These are phyloP conservation scores for Byssochlamys sp. DNA, from an alignment of 2,329 filamentous ascomycete genomes.

Conservation along the genomic window DNA sequence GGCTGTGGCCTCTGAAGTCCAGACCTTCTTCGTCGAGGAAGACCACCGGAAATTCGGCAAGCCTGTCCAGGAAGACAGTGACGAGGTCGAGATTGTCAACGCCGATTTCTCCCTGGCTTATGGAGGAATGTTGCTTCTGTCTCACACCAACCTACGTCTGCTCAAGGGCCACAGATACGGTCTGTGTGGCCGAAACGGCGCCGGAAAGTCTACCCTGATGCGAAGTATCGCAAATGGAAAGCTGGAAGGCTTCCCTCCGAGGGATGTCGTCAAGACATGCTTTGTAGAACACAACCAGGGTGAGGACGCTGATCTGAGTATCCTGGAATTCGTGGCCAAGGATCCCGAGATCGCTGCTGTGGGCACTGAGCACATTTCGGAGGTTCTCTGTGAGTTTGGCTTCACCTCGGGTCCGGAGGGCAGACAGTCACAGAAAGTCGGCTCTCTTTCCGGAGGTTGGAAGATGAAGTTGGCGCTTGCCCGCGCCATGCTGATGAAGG, in stretches of 20 bases:
- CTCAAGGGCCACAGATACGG: constrained; percentile 96
- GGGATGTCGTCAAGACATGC: constrained; percentile 85
- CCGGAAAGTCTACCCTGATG: constrained; percentile 98
- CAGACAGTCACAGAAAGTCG: constrained; percentile 78
- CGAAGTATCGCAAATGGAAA: constrained; percentile 90
- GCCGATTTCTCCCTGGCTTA: constrained; percentile 96
- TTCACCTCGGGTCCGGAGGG: constrained; percentile 86
- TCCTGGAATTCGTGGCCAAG: constrained; percentile 83
- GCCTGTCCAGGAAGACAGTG: constrained; percentile 77
- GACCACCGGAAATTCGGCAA: constrained; percentile 79
- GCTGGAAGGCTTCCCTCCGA: constrained; percentile 88
- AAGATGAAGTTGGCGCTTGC: constrained; percentile 99
- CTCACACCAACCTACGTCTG: constrained; percentile 86
- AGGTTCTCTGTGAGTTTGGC: constrained; percentile 80
- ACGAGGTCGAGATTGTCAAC: constrained; percentile 92
- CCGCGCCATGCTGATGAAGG: constrained; percentile 88
- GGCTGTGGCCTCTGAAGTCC: constrained; percentile 61
- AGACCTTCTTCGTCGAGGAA: constrained; percentile 69
- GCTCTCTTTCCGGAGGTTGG: constrained; percentile 93
- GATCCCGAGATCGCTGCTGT: constrained; percentile 76
- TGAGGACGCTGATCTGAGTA: constrained; percentile 91
- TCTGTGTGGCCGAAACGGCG: constrained; percentile 91
- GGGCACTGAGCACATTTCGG: constrained; percentile 68
- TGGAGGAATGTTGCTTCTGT: constrained; percentile 91
- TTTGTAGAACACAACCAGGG: constrained; percentile 99